Base-by-base conservation (phyloP, 352 stramenopile genomes). In the Globisporangium carolinianum region DNA sequence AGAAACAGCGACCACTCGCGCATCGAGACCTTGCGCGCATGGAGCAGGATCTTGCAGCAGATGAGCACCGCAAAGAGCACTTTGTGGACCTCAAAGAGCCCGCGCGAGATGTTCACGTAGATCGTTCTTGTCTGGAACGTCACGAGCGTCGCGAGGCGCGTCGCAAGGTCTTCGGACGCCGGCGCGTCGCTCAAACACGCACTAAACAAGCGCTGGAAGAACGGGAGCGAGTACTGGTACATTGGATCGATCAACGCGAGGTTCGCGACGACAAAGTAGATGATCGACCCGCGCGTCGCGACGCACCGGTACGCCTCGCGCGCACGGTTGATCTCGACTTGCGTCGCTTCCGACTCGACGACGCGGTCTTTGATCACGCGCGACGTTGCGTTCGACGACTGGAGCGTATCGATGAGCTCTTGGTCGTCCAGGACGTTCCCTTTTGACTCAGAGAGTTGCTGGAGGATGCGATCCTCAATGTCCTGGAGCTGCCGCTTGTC, bases 191-290 rank as follows among this genome's bases (percentile, higher is more conserved):
- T 75, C 42, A 98, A 95, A 64, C 92, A 98, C 57, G 90, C 87
- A 54, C 94, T 88, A 69, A 97, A 98, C 24, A 98, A 76, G 0
- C 75, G 69, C 58, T 96, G 87, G 55, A 97, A 98, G 68, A 96
- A 98, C 3, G 87, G 79, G 35, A 98, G 69, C 45, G 91, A 98
- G 72, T 98, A 97, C 74, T 98, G 93, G 73, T 98, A 98, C 93
- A 98, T 98, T 3, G 93, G 92, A 53, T 98, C 93, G 55, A 98
- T 96, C 9, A 89, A 67, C 12, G 84, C 84, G 1, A 98, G 69
- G 55, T 97, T 90, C 1, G 93, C 89, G 36, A 98, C 91, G 0
- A 98, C 93, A 62, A 98, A 98, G 67, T 98, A 98, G 47, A 98
- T 95, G 60, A 98, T 96, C 2, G 90, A 93, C 6, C 91, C 93